These are phyloP conservation scores for Globisporangium okanoganense DNA, from an alignment of 352 stramenopile species.

Conservation along the genomic window DNA sequence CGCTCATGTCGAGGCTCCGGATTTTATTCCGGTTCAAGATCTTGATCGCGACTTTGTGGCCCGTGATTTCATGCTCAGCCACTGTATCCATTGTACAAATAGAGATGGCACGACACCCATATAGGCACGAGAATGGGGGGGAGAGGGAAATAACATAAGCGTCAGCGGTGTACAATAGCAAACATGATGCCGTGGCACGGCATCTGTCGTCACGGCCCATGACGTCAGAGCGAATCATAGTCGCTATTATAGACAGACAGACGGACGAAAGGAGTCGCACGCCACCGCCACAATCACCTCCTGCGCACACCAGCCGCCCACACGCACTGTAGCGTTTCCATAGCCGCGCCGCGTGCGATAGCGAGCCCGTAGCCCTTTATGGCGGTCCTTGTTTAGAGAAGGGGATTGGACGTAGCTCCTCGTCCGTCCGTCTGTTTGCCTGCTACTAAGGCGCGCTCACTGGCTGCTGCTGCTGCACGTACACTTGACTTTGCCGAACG, in stretches of 20 bases:
- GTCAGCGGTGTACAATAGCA: slow-evolving; percentile 5
- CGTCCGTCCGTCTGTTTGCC: not conserved
- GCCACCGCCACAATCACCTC: not conserved
- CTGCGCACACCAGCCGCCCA: not conserved
- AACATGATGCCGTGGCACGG: not conserved
- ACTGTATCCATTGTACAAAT: slow-evolving; percentile 48
- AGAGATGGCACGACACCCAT: not conserved
- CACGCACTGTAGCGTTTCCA: not conserved
- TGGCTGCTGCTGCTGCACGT: too few species aligned
- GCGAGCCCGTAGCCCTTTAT: not conserved
- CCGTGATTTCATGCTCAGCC: slow-evolving; percentile 97
- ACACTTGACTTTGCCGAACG: slow-evolving; percentile 99
- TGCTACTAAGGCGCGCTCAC: too few species aligned
- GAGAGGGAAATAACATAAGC: not conserved
- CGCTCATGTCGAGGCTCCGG: slow-evolving; percentile 97
- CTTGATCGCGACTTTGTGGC: slow-evolving; percentile 99
- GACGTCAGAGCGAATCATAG: not conserved
- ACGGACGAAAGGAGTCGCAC: not conserved
- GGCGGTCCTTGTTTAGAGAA: too few species aligned
- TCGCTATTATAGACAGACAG: not conserved
- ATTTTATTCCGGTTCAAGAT: slow-evolving; percentile 99
- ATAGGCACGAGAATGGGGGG: not conserved
- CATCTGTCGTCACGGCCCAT: not conserved
- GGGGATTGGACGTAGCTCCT: too few species aligned
- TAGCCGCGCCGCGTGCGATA: not conserved